Conservation (phyloP, 192 early-diverging fungal species). For the Blastocladiella britannica region DNA sequence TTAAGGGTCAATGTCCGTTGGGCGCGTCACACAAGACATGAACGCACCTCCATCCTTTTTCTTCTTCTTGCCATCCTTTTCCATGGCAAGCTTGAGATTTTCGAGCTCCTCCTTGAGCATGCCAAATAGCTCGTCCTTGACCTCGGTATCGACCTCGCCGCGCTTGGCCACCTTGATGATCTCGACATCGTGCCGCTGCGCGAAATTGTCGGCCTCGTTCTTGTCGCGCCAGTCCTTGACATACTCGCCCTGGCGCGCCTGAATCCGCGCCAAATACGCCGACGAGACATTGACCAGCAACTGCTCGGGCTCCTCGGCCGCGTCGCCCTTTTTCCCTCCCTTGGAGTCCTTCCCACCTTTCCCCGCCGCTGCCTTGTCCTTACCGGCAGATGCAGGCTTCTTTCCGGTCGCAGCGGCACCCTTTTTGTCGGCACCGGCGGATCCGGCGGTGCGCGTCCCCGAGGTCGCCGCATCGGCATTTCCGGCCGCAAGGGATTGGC, state of each 20-base stretch:
- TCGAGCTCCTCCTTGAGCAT: slow-evolving; percentile 35
- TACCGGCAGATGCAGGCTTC: slow-evolving; percentile 7
- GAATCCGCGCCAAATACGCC: slow-evolving; percentile 15
- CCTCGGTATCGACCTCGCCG: slow-evolving; percentile 34
- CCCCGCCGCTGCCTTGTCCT: slow-evolving; percentile 6
- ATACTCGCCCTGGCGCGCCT: slow-evolving; percentile 14
- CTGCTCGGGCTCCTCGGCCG: slow-evolving; percentile 21
- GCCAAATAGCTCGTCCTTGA: slow-evolving; percentile 34
- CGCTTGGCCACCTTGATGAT: slow-evolving; percentile 37
- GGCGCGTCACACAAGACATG: not conserved
- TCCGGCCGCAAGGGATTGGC: not conserved
- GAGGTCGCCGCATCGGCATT: not conserved
- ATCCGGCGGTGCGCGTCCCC: not conserved
- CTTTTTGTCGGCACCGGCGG: slow-evolving; percentile 1
- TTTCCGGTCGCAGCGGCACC: slow-evolving; percentile 9
- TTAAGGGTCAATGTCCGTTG: no score
- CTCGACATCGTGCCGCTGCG: slow-evolving; percentile 40
- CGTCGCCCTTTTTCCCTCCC: slow-evolving; percentile 7
- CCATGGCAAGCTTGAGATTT: slow-evolving; percentile 35
- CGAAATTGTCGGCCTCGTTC: slow-evolving; percentile 37
- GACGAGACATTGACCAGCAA: slow-evolving; percentile 26
- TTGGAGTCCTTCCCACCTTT: slow-evolving; percentile 11
- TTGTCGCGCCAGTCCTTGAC: slow-evolving; percentile 24
- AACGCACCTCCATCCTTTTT: slow-evolving; percentile 2
- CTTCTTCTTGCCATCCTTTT: slow-evolving; percentile 10